Percentiles rank a stretch among this genome's conserved stretches.
Evolutionary conservation across 2,329 filamentous ascomycete species (phyloP).

Genomic region (Macrophomina phaseolina): DNA sequence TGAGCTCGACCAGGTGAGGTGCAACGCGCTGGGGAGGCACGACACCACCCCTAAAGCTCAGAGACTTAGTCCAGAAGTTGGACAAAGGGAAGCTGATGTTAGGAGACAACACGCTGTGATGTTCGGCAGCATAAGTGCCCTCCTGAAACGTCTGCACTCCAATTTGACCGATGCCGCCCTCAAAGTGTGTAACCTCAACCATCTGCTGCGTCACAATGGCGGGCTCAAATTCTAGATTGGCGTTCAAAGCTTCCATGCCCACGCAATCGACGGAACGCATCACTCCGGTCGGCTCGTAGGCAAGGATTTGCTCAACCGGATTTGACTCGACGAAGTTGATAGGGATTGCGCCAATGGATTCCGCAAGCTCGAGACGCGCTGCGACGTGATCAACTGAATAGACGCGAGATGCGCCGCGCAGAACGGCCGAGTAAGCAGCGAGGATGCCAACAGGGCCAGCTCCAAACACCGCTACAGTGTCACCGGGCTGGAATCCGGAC

Average conservation of each 20-base stretch:
- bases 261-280: conserved; percentile 28
- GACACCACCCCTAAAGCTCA: conserved; percentile 29
- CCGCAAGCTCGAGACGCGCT: conserved; percentile 29
- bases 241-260: conserved; percentile 31
- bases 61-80: conserved; percentile 28
- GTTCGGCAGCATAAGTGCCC: conserved; percentile 34
- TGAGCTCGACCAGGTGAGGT: conserved; percentile 29
- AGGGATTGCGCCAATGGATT: conserved; percentile 30
- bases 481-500: not conserved
- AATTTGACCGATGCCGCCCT: conserved; percentile 36
- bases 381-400: conserved; percentile 31
- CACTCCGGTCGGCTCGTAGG: conserved; percentile 30
- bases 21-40: conserved; percentile 29
- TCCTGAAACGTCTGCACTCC: not conserved
- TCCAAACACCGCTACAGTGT: not conserved
- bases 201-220: conserved; percentile 36
- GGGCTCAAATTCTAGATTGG: conserved; percentile 31
- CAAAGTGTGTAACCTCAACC: conserved; percentile 36
- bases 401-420: conserved; percentile 30
- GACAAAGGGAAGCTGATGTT: conserved; percentile 28
- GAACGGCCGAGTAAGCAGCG: not conserved
- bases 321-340: conserved; percentile 31
- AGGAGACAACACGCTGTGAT: not conserved
- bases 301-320: conserved; percentile 31
- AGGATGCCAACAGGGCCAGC: not conserved